Conservation (phyloP, 176 grass and related monocot species). For the Rhipidocladum racemiflorum region DNA sequence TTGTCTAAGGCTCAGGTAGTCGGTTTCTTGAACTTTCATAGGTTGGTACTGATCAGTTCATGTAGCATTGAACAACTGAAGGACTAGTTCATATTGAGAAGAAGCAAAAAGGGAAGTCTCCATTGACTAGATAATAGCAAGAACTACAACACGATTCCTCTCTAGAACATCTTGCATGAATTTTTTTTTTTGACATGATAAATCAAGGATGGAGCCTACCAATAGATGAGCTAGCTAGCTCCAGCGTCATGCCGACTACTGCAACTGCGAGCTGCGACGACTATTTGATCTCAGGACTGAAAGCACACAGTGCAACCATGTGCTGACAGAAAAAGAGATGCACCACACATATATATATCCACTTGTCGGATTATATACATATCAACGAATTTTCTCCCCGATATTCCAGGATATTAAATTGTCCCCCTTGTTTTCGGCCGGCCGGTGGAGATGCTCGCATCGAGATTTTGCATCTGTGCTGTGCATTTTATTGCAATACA, state of each 20-base stretch:
- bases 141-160: neutral
- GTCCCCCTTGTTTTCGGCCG: neutral
- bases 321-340: neutral
- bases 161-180: neutral
- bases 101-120: neutral
- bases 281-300: neutral
- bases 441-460: neutral
- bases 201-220: neutral
- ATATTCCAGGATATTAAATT: neutral
- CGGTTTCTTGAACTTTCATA: neutral
- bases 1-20: neutral
- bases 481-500: neutral
- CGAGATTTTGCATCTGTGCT: neutral
- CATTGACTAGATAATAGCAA: neutral
- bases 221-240: neutral
- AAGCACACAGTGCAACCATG: neutral
- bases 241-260: constrained; percentile 4
- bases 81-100: neutral
- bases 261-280: neutral
- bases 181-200: too few relatives aligned
- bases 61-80: neutral
- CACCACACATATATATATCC: neutral
- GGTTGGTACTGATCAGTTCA: neutral
- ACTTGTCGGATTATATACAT: neutral
- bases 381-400: neutral